Base-by-base conservation (phyloP, 1,139 yeast genomes). In the Lodderomyces theae region DNA sequence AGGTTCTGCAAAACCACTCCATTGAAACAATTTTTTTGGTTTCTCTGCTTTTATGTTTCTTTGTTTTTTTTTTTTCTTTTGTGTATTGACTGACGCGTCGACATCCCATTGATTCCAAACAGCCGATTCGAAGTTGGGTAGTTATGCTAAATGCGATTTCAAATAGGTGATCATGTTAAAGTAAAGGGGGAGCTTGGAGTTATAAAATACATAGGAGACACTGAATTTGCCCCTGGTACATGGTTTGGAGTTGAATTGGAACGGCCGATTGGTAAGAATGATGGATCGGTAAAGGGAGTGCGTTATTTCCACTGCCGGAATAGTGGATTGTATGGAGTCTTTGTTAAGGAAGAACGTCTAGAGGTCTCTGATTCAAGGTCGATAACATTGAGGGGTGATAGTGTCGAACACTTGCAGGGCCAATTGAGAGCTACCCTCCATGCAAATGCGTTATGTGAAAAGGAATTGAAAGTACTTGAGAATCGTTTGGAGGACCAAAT, bases 241-340 rank as follows among this genome's bases (percentile, higher is more conserved):
- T 90, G 97, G 97, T 69, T 82, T 10, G 97, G 97, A 0, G 70
- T 90, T 3, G 88, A 83, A 51, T 69, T 88, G 28, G 79, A 76
- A 23, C 64, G 65, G 11, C 77, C 84, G 0, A 55, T 54, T 0
- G 97, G 97, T 1, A 86, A 82, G 59, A 88, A 90, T 52, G 78
- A 89, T 53, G 97, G 97, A 0, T 64, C 82, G 1, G 78, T 89
- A 0, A 68, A 79, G 22, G 94, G 87, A 0, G 61, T 63, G 0
- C 51, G 67, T 36, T 87, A 89, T 58, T 90, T 90, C 51, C 61
- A 68, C 2, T 74, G 87, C 32, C 51, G 52, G 11, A 48, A 54
- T 19, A 45, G 60, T 48, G 56, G 61, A 2, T 50, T 46, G 12
- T 74, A 75, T 56, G 97, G 97, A 0, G 58, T 82, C 2, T 83